A percentile compares a stretch with the other conserved stretches of the same genome.
Conservation (phyloP, 805 yeast species). For the Komagataella phaffii region DNA sequence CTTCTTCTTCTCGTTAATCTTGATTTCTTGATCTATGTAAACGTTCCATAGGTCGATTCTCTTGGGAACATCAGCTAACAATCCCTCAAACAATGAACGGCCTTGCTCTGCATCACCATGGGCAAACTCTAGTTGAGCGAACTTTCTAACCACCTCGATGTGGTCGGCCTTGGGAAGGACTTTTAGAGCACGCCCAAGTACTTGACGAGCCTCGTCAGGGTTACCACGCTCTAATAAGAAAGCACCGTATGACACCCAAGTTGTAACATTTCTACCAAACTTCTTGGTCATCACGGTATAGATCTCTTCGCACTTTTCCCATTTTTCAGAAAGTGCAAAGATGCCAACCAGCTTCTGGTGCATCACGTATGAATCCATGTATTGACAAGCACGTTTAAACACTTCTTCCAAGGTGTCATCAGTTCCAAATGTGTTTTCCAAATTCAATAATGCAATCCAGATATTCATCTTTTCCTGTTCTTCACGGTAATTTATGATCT, state of each 20-base stretch:
- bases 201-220: constrained; percentile 50
- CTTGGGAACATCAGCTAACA: constrained; percentile 80
- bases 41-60: constrained; percentile 92
- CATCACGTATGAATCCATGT: constrained; percentile 79
- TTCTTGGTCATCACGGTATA: constrained; percentile 62
- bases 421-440: constrained; percentile 89
- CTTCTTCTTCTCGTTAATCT: constrained; percentile 47
- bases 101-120: constrained; percentile 93
- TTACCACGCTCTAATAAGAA: constrained; percentile 50
- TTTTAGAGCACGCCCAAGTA: constrained; percentile 65
- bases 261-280: constrained; percentile 56
- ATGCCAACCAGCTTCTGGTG: constrained; percentile 72
- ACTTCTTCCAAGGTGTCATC: constrained; percentile 68
- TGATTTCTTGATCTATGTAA: constrained; percentile 86
- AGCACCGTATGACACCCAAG: constrained; percentile 78
- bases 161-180: constrained; percentile 60
- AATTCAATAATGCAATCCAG: constrained; percentile 89
- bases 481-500: constrained; percentile 79
- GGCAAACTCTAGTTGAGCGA: constrained; percentile 76
- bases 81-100: constrained; percentile 87
- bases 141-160: constrained; percentile 71
- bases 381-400: constrained; percentile 77
- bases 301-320: constrained; percentile 53
- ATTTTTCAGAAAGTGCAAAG: constrained; percentile 60
- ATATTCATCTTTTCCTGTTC: constrained; percentile 88